Evolutionary conservation across 305 asterid genomes (phyloP).

Genomic region (Solanum hybrid): DNA sequence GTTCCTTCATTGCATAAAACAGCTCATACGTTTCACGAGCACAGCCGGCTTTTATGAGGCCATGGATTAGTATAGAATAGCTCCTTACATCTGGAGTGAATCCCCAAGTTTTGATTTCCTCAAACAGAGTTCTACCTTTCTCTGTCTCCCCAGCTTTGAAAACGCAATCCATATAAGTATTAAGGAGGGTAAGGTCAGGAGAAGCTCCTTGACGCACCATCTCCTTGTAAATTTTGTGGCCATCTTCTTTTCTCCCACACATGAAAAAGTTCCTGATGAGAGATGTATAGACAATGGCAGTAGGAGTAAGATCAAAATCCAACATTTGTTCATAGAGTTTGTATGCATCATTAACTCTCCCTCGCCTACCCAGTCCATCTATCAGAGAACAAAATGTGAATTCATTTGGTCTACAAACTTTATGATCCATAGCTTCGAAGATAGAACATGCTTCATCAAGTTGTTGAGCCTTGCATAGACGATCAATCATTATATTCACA

Average conservation of each 20-base stretch:
- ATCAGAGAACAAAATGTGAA: constrained; percentile 77
- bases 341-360: constrained; percentile 78
- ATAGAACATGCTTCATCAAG: constrained; percentile 70
- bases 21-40: constrained; percentile 78
- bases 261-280: constrained; percentile 77
- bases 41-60: constrained; percentile 80
- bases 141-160: constrained; percentile 82
- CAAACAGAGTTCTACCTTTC: constrained; percentile 70
- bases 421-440: constrained; percentile 63
- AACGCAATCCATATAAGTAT: constrained; percentile 85
- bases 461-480: constrained; percentile 78
- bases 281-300: constrained; percentile 74
- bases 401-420: constrained; percentile 55
- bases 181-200: constrained; percentile 70
- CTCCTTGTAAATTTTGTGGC: constrained; percentile 85
- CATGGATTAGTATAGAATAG: constrained; percentile 81
- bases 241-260: constrained; percentile 74
- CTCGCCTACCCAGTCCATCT: constrained; percentile 88
- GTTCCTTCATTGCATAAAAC: constrained; percentile 83
- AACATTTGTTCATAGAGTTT: constrained; percentile 70
- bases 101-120: constrained; percentile 51
- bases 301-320: constrained; percentile 49
- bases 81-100: constrained; percentile 76
- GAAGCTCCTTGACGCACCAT: constrained; percentile 51
- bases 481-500: constrained; percentile 83